Evolutionary conservation across 176 grass and related monocot genomes (phyloP).

Genomic region (Bolboschoenus planiculmis): DNA sequence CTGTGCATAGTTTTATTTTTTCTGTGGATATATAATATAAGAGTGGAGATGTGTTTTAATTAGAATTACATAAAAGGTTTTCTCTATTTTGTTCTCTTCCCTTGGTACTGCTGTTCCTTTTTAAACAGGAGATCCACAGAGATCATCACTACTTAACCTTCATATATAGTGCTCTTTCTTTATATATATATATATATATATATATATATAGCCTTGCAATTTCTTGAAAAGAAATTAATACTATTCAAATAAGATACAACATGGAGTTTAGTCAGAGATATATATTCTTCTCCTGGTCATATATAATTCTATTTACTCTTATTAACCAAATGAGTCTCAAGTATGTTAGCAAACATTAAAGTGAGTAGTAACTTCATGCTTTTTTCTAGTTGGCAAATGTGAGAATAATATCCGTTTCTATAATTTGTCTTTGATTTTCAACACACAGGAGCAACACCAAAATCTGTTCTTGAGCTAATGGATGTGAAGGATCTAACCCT

Average conservation of each 20-base stretch:
- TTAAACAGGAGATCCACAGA: no score
- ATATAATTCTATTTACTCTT: not conserved
- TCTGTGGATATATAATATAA: not conserved
- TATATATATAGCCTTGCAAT: not conserved
- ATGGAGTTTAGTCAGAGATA: not conserved
- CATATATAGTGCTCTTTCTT: not conserved
- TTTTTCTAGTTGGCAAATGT: not conserved
- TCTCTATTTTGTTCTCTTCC: not conserved
- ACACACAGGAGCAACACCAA: conserved; percentile 39
- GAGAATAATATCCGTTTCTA: not conserved
- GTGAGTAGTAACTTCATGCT: not conserved
- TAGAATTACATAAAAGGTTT: not conserved
- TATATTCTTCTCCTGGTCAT: not conserved
- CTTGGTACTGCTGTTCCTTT: not conserved
- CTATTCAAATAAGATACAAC: not conserved
- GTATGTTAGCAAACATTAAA: not conserved
- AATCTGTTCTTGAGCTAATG: conserved; percentile 53
- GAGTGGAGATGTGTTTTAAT: not conserved
- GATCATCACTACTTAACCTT: no score
- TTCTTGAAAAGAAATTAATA: not conserved
- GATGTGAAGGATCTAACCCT: conserved; percentile 52
- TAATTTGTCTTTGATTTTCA: not conserved
- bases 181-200: no score
- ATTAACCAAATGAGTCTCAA: not conserved
- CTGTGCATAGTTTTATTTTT: not conserved